Conservation (phyloP, 208 protist genomes). For the Giardia duodenalis region DNA sequence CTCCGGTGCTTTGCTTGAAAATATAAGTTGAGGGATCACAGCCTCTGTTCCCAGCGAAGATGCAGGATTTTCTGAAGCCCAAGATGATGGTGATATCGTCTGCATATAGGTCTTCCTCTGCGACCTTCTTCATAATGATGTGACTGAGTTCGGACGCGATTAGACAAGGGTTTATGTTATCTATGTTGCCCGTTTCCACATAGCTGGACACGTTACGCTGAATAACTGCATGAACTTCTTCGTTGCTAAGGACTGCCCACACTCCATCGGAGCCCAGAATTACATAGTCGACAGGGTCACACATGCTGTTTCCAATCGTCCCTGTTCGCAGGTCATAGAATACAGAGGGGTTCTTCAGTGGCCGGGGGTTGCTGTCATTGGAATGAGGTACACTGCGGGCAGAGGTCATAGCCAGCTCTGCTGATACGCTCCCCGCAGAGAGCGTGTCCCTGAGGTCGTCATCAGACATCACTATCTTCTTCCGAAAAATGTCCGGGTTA, state of each 20-base stretch:
- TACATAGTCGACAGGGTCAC: slow-evolving; percentile 13
- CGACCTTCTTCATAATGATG: background rate
- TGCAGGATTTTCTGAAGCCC: background rate
- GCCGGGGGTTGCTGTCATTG: background rate
- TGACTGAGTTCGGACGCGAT: background rate
- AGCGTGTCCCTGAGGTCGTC: background rate
- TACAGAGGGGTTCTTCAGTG: background rate
- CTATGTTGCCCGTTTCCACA: background rate
- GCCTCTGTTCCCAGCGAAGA: background rate
- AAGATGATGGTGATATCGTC: slow-evolving; percentile 2
- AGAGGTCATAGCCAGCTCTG: background rate
- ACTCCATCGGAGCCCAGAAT: slow-evolving; percentile 30
- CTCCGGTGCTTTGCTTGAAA: background rate
- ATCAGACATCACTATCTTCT: background rate
- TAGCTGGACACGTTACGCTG: background rate
- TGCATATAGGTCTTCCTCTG: background rate
- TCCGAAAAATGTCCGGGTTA: background rate
- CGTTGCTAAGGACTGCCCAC: slow-evolving; percentile 27
- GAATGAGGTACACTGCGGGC: no score
- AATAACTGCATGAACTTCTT: slow-evolving; percentile 11
- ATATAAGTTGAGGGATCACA: background rate
- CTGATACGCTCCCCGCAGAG: background rate
- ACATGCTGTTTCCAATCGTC: background rate
- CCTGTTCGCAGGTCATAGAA: background rate
- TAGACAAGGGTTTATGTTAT: background rate